A percentile compares a stretch with the other conserved stretches of the same genome.
These are phyloP conservation scores for Pelargonium myrrhifolium DNA, from an alignment of 441 rosid species.

Conservation along the genomic window DNA sequence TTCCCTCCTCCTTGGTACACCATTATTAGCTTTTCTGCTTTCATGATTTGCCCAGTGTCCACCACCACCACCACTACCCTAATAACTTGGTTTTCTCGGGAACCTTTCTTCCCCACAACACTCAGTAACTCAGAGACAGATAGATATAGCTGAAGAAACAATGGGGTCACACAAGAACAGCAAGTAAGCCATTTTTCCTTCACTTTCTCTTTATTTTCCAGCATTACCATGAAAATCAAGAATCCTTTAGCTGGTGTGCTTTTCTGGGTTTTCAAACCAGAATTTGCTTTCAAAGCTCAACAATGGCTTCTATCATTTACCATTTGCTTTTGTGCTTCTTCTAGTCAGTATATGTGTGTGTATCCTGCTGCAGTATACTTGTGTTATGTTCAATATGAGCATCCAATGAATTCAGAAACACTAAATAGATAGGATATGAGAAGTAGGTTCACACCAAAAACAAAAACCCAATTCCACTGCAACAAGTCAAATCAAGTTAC, in stretches of 20 bases:
- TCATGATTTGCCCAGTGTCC: constrained; percentile 29
- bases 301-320: neutral
- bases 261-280: constrained; percentile 6
- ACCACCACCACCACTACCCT: constrained; percentile 17
- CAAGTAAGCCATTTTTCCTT: constrained; percentile 21
- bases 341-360: neutral
- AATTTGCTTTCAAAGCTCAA: neutral
- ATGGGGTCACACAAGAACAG: neutral
- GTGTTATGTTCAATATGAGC: neutral
- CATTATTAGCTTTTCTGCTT: constrained; percentile 17
- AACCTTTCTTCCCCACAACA: constrained; percentile 20
- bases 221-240: neutral
- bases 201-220: constrained; percentile 9
- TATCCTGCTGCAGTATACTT: neutral
- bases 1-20: constrained; percentile 38
- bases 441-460: constrained; percentile 52
- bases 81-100: neutral
- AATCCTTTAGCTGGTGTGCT: neutral
- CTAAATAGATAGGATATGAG: neutral
- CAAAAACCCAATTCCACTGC: constrained; percentile 53
- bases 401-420: constrained; percentile 13
- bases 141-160: neutral
- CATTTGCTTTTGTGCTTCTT: neutral
- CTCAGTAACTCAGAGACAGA: constrained; percentile 10
- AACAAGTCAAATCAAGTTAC: constrained; percentile 29